A percentile compares a stretch with the other conserved stretches of the same genome.
These are phyloP conservation scores for Vanilla planifolia DNA, from an alignment of 106 monocot species.

Conservation along the genomic window DNA sequence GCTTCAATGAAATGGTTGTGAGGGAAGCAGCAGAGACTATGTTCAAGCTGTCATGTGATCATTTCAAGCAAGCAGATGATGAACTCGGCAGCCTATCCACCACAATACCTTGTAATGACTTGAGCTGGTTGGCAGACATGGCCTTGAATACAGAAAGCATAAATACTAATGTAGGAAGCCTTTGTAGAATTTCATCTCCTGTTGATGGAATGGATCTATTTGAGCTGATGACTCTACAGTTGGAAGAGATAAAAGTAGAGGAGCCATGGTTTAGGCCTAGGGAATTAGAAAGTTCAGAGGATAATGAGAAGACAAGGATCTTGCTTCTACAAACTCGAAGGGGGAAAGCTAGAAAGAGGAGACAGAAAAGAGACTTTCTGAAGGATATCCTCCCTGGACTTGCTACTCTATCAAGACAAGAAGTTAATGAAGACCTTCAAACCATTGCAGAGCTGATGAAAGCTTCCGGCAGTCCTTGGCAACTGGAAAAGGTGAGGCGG, in stretches of 20 bases:
- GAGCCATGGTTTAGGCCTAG: conserved; percentile 15
- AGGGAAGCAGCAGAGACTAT: conserved; percentile 45
- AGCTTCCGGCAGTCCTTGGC: conserved; percentile 36
- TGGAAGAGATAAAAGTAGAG: conserved; percentile 48
- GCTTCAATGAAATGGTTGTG: not conserved
- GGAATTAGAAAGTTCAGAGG: not conserved
- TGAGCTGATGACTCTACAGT: conserved; percentile 54
- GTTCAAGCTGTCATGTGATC: conserved; percentile 25
- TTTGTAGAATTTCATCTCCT: conserved; percentile 2
- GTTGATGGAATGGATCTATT: conserved; percentile 48
- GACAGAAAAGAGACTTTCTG: conserved; percentile 69
- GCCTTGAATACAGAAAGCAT: conserved; percentile 7
- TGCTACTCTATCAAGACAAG: conserved; percentile 49
- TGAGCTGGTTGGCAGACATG: conserved; percentile 57
- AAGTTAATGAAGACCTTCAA: conserved; percentile 67
- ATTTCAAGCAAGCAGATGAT: not conserved
- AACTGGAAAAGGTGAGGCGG: conserved; percentile 15
- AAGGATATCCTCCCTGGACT: conserved; percentile 74
- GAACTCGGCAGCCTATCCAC: not conserved
- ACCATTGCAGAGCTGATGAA: conserved; percentile 42
- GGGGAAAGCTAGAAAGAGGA: conserved; percentile 39
- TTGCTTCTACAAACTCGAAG: conserved; percentile 31
- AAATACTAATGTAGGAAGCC: not conserved
- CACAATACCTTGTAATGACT: conserved; percentile 3
- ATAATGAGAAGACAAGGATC: conserved; percentile 7